Conservation (phyloP, 305 asterid genomes). For the Fraxinus floribunda region DNA sequence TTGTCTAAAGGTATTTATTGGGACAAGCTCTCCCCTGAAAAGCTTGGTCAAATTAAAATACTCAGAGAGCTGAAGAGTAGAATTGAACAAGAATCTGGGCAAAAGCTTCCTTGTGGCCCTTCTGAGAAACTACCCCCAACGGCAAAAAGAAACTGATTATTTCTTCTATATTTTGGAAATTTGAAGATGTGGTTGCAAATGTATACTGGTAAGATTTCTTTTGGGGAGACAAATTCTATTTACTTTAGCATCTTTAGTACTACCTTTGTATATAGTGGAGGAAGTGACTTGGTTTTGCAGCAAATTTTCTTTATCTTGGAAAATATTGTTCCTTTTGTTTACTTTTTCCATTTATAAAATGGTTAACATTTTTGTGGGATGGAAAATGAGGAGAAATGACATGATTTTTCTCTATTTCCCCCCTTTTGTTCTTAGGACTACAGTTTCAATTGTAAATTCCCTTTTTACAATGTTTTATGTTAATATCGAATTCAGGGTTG, state of each 20-base stretch:
- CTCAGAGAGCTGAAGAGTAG: conserved; percentile 68
- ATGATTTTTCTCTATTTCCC: not conserved
- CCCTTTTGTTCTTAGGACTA: not conserved
- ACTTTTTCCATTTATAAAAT: not conserved
- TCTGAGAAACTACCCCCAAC: conserved; percentile 88
- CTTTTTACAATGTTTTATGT: not conserved
- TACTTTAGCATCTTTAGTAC: not conserved
- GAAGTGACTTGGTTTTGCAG: not conserved
- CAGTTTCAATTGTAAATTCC: not conserved
- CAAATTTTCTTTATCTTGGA: not conserved
- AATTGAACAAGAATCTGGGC: conserved; percentile 72
- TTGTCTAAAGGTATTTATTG: conserved; percentile 70
- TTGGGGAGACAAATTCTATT: not conserved
- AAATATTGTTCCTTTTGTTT: not conserved
- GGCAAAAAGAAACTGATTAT: conserved; percentile 43
- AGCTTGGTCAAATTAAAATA: conserved; percentile 75
- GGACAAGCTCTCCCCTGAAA: conserved; percentile 92
- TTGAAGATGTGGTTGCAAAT: not conserved
- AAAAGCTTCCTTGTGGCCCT: conserved; percentile 77
- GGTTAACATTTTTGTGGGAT: not conserved
- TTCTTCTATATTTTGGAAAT: not conserved
- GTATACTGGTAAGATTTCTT: not conserved
- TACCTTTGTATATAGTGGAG: not conserved
- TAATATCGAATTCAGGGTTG: not conserved
- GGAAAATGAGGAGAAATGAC: not conserved